Percentiles rank a stretch among this genome's conserved stretches.
phyloP scores from a whole-genome alignment of 805 yeast species.

The Cyberlindnera mississippiensis region DNA sequence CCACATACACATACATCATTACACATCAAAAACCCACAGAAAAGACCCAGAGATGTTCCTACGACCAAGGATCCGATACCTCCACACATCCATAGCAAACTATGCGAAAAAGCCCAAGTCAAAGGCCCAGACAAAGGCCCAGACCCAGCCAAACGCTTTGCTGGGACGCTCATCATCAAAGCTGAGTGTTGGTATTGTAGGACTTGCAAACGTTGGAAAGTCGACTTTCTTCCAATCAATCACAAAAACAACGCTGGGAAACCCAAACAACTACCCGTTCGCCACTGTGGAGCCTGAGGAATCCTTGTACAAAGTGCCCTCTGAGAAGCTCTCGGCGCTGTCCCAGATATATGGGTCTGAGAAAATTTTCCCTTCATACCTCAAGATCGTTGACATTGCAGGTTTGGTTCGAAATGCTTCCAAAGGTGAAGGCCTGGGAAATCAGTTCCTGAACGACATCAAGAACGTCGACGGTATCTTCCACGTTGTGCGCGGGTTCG shows the following conservation, averaged over 20 bases:
- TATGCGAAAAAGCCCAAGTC: neutral
- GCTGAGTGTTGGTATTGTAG: conserved; percentile 59
- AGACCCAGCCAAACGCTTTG: conserved; percentile 13
- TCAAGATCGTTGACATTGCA: conserved; percentile 76
- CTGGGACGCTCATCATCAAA: conserved; percentile 28
- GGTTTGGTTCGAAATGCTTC: conserved; percentile 80
- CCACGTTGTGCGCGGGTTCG: conserved; percentile 74
- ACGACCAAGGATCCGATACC: too few species aligned
- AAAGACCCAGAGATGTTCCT: too few species aligned
- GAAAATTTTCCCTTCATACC: conserved; percentile 60
- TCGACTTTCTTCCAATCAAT: conserved; percentile 80
- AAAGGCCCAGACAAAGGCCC: neutral
- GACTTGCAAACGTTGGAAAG: conserved; percentile 78
- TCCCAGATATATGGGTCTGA: conserved; percentile 55
- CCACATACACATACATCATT: too few species aligned
- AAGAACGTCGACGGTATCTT: conserved; percentile 78
- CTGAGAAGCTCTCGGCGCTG: conserved; percentile 53
- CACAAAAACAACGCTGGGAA: conserved; percentile 64
- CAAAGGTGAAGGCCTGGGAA: conserved; percentile 82
- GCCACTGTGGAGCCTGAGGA: conserved; percentile 80
- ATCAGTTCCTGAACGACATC: conserved; percentile 73
- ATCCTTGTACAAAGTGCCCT: conserved; percentile 69
- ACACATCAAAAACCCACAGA: too few species aligned
- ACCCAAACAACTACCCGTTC: conserved; percentile 78
- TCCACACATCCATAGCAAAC: neutral